phyloP scores from a whole-genome alignment of 768 basidiomycete genomes.

The Lepiota venenata region DNA sequence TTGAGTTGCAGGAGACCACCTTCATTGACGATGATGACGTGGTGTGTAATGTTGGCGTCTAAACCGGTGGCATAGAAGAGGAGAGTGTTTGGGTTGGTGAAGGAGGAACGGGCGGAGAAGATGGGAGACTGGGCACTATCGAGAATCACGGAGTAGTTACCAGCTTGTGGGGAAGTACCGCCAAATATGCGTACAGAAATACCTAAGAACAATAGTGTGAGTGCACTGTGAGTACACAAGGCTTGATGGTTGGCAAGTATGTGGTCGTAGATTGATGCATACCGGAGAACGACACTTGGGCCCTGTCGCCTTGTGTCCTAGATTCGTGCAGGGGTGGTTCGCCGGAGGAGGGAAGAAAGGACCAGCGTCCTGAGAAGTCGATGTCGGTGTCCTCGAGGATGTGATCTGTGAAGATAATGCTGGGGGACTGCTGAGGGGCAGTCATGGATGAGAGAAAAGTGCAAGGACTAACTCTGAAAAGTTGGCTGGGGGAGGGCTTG shows the following conservation, averaged over 20 bases:
- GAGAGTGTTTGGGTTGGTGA: slow-evolving; percentile 45
- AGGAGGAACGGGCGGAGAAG: slow-evolving; percentile 52
- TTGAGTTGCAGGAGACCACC: slow-evolving; percentile 50
- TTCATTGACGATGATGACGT: slow-evolving; percentile 52
- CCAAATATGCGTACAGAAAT: slow-evolving; percentile 60
- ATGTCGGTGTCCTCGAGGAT: slow-evolving; percentile 43
- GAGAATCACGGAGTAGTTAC: slow-evolving; percentile 52
- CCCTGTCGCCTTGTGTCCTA: slow-evolving; percentile 42
- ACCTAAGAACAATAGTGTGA: slow-evolving; percentile 33
- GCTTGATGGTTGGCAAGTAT: not conserved
- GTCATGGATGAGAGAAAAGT: not conserved
- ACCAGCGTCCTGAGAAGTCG: slow-evolving; percentile 57
- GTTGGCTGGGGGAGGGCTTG: slow-evolving; percentile 33
- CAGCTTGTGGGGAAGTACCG: slow-evolving; percentile 51
- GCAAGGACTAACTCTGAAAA: slow-evolving; percentile 17
- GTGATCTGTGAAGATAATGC: slow-evolving; percentile 31
- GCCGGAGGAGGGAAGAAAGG: slow-evolving; percentile 23
- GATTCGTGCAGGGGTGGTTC: slow-evolving; percentile 23
- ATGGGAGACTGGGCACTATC: slow-evolving; percentile 37
- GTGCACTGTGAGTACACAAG: not conserved
- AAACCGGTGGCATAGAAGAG: slow-evolving; percentile 66
- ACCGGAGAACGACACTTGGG: slow-evolving; percentile 46
- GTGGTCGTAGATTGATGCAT: slow-evolving; percentile 19
- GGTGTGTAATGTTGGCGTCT: slow-evolving; percentile 44
- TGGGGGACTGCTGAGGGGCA: slow-evolving; percentile 11